phyloP scores from a whole-genome alignment of 306 rosid genomes.

The Hippophae rhamnoides region DNA sequence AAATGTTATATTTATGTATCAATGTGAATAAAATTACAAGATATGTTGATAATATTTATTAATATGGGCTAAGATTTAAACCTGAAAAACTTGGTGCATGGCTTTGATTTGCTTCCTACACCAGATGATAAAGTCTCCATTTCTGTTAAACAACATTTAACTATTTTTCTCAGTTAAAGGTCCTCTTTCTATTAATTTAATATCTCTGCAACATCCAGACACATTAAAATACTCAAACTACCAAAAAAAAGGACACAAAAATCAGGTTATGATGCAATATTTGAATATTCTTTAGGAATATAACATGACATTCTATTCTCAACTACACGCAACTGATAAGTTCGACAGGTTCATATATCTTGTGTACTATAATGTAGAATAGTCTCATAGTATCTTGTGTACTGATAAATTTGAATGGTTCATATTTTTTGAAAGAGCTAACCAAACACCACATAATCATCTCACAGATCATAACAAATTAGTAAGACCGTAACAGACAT shows the following conservation, averaged over 20 bases:
- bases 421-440: no score
- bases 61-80: conserved; percentile 69
- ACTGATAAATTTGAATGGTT: no score
- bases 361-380: no score
- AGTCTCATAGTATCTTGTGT: no score
- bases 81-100: conserved; percentile 99
- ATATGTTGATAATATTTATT: conserved; percentile 33
- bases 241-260: background rate
- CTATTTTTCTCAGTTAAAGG: conserved; percentile 55
- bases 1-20: conserved; percentile 17
- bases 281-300: no score
- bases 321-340: no score
- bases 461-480: no score
- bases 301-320: no score
- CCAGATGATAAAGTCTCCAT: conserved; percentile 74
- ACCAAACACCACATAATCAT: no score
- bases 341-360: no score
- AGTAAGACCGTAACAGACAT: no score
- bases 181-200: conserved; percentile 38
- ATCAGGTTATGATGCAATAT: no score
- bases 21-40: conserved; percentile 17
- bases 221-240: background rate
- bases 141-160: conserved; percentile 95
- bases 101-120: conserved; percentile 99
- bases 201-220: conserved; percentile 10